Conservation (phyloP, 257 asterid species). For the Solanum ossicruentum region DNA sequence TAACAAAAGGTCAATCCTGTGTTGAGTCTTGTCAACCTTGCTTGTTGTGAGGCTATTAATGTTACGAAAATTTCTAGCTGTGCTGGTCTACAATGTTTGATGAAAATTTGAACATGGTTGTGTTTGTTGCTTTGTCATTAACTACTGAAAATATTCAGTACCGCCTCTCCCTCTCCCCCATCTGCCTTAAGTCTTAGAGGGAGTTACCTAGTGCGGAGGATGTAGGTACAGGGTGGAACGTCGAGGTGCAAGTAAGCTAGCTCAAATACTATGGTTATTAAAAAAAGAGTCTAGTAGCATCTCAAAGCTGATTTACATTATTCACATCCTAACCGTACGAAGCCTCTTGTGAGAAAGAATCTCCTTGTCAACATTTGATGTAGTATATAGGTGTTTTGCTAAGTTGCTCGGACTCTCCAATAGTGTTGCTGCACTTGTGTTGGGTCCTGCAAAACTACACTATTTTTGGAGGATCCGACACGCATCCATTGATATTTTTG, state of each 20-base stretch:
- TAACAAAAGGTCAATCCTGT: not conserved
- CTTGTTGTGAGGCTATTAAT: not conserved
- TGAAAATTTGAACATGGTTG: not conserved
- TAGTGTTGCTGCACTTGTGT: no score
- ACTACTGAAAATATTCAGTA: not conserved
- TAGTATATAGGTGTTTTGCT: not conserved
- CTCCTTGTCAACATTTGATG: not conserved
- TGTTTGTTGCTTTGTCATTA: not conserved
- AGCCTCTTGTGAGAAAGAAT: not conserved
- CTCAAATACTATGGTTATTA: not conserved
- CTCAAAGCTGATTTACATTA: not conserved
- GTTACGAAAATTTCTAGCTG: not conserved
- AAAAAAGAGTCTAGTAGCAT: not conserved
- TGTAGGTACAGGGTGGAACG: not conserved
- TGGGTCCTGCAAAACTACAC: no score
- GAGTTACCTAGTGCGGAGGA: not conserved
- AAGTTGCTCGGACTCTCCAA: no score
- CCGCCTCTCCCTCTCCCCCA: not conserved
- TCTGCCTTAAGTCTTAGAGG: not conserved
- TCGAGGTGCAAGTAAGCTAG: not conserved
- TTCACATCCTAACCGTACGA: not conserved
- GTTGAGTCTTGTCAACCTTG: not conserved
- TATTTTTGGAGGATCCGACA: no score
- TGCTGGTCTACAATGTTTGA: not conserved
- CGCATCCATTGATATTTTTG: no score